A percentile compares a stretch with the other conserved stretches of the same genome.
These are phyloP conservation scores for Tubosaeta brunneosetosa DNA, from an alignment of 768 basidiomycete species.

Conservation along the genomic window DNA sequence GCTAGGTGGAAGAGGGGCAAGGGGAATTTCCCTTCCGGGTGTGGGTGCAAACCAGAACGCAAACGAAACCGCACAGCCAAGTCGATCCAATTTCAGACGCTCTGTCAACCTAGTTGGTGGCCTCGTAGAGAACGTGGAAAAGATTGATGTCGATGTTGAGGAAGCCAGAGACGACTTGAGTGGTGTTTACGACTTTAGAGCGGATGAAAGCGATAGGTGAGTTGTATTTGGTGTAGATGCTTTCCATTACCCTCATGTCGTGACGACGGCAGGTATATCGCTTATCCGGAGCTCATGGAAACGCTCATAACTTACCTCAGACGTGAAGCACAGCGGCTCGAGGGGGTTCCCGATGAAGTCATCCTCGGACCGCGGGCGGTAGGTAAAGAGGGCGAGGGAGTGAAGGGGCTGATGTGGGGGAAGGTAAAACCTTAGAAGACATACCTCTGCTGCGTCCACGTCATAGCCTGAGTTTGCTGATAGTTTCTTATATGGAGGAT, in stretches of 20 bases:
- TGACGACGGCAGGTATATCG: constrained; percentile 54
- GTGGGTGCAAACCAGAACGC: constrained; percentile 5
- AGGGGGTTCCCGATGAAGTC: constrained; percentile 43
- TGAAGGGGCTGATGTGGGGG: constrained; percentile 30
- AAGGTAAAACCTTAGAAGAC: constrained; percentile 16
- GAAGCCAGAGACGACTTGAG: constrained; percentile 61
- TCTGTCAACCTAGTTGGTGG: constrained; percentile 70
- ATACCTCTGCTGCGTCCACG: not conserved
- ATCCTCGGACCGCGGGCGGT: constrained; percentile 31
- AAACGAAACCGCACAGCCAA: constrained; percentile 3
- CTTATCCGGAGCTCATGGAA: constrained; percentile 72
- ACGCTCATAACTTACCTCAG: constrained; percentile 65
- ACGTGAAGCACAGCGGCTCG: constrained; percentile 66
- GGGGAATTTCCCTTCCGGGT: constrained; percentile 48
- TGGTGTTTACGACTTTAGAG: constrained; percentile 67
- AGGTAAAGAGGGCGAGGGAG: constrained; percentile 30
- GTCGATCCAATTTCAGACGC: constrained; percentile 42
- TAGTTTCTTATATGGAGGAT: not conserved
- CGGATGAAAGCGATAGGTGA: constrained; percentile 40
- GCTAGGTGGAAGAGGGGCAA: constrained; percentile 78
- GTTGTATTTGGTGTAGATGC: not conserved
- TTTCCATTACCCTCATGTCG: not conserved
- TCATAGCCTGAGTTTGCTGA: too few relatives aligned
- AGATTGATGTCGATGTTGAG: constrained; percentile 54
- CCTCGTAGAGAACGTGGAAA: constrained; percentile 54